Percentiles rank a stretch among this genome's conserved stretches.
Conservation (phyloP, 2,329 filamentous ascomycete species). For the Diatrype stigma region DNA sequence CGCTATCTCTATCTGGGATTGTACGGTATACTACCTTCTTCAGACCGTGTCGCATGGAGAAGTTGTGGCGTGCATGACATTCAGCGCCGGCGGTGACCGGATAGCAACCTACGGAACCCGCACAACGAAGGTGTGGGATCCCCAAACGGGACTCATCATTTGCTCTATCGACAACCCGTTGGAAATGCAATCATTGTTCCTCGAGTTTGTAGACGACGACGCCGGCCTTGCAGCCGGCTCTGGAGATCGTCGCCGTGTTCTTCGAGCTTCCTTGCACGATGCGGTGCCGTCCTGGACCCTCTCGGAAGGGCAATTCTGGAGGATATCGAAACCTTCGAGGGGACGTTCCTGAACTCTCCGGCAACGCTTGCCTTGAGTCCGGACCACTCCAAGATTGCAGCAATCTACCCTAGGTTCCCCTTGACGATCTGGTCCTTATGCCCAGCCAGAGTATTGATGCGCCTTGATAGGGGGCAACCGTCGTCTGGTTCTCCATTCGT, state of each 20-base stretch:
- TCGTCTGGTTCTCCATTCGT: neutral
- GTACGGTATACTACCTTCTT: neutral
- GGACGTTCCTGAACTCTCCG: neutral
- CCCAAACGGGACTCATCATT: conserved; percentile 1
- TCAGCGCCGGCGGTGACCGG: conserved; percentile 6
- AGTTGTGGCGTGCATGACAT: neutral
- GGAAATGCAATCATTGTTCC: neutral
- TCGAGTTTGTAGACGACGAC: conserved; percentile 1
- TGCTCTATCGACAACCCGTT: neutral
- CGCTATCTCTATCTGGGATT: conserved; percentile 1
- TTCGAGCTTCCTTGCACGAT: neutral
- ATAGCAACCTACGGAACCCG: conserved; percentile 8
- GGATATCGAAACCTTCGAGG: neutral
- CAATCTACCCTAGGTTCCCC: neutral
- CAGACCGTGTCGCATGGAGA: neutral
- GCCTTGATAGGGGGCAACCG: neutral
- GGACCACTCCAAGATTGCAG: neutral
- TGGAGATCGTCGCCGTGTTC: neutral
- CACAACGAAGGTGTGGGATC: conserved; percentile 8
- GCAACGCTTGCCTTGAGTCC: neutral
- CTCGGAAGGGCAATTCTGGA: neutral
- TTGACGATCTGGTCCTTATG: neutral
- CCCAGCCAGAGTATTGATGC: neutral
- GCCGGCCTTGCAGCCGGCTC: neutral
- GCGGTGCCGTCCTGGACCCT: neutral